Conservation (phyloP, 1,284 basidiomycete species). For the Hemileia vastatrix region DNA sequence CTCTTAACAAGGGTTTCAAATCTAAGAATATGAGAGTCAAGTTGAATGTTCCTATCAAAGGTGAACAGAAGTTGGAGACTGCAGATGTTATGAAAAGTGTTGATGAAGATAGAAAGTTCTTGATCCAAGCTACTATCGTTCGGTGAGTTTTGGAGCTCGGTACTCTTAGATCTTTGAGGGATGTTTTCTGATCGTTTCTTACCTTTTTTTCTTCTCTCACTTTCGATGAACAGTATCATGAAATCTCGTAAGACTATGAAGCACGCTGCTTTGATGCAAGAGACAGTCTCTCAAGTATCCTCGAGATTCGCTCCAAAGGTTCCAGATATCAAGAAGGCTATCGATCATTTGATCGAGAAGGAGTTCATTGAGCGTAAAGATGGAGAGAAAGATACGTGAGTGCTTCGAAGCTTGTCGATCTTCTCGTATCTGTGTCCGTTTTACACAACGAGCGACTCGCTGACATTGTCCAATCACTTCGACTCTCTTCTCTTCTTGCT, state of each 20-base stretch:
- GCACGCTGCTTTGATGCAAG: constrained; percentile 37
- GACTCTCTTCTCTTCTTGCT: not conserved
- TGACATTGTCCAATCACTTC: too few species aligned
- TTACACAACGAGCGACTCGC: too few species aligned
- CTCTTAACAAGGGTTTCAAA: constrained; percentile 34
- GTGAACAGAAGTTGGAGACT: constrained; percentile 39
- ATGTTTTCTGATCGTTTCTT: not conserved
- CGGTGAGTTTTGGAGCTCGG: constrained; percentile 18
- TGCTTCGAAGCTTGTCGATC: not conserved
- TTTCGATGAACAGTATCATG: constrained; percentile 32
- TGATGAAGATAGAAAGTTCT: constrained; percentile 38
- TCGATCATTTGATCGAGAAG: constrained; percentile 41
- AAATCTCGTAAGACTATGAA: constrained; percentile 41
- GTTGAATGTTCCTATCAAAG: constrained; percentile 38
- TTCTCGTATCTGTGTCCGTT: too few species aligned
- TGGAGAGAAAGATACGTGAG: constrained; percentile 29
- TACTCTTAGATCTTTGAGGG: too few species aligned
- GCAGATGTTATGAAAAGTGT: constrained; percentile 42
- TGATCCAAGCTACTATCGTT: constrained; percentile 42
- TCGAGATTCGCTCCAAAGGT: constrained; percentile 37
- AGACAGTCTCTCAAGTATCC: constrained; percentile 36
- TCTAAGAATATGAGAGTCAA: constrained; percentile 41
- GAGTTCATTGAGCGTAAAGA: constrained; percentile 42
- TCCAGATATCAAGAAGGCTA: constrained; percentile 44
- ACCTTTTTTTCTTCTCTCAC: not conserved